These are phyloP conservation scores for Mycena floridula DNA, from an alignment of 768 basidiomycete species.

Conservation along the genomic window DNA sequence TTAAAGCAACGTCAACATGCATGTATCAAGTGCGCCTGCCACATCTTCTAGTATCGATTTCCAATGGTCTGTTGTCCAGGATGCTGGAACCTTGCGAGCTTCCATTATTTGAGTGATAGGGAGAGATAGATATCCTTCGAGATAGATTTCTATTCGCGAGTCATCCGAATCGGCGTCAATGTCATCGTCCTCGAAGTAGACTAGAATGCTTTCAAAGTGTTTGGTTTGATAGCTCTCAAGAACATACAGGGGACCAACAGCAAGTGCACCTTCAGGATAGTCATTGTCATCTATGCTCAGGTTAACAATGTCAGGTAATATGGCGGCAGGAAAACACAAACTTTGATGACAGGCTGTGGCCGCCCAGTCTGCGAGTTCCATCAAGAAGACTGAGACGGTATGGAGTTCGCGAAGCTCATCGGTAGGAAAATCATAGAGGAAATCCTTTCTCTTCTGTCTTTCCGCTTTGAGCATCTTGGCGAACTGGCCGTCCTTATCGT, in stretches of 20 bases:
- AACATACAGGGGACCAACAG: constrained; percentile 3
- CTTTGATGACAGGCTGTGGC: neutral
- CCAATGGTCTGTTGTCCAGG: constrained; percentile 1
- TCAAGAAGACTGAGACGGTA: constrained; percentile 6
- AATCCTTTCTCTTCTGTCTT: neutral
- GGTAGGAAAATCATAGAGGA: constrained; percentile 4
- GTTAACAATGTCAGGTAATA: neutral
- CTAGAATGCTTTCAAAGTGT: neutral
- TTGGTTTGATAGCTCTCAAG: constrained; percentile 1
- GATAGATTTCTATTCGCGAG: neutral
- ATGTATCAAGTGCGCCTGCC: neutral
- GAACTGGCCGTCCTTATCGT: neutral
- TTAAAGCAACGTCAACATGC: neutral
- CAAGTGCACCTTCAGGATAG: constrained; percentile 2
- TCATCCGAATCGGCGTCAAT: neutral
- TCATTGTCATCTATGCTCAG: neutral
- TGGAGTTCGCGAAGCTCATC: constrained; percentile 8
- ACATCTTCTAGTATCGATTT: constrained; percentile 1
- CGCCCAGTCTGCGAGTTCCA: neutral
- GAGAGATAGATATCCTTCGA: neutral
- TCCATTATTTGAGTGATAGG: constrained; percentile 3
- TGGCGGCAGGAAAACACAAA: neutral
- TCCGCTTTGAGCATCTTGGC: neutral
- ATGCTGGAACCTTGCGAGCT: constrained; percentile 2
- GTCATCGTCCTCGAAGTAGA: constrained; percentile 3